These are phyloP conservation scores for Coffea eugenioides DNA, from an alignment of 257 asterid species.

Conservation along the genomic window DNA sequence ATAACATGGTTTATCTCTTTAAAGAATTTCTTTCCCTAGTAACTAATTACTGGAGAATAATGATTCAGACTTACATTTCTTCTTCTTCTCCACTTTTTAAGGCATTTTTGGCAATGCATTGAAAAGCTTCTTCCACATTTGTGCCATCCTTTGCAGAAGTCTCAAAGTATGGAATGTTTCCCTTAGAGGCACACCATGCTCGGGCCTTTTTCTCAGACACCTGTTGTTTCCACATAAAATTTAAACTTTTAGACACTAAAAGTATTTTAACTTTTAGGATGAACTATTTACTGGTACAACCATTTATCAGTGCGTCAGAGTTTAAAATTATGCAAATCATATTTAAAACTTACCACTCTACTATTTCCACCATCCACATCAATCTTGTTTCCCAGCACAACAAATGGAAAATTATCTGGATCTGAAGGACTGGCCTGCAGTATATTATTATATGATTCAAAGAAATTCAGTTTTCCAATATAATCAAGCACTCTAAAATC, in stretches of 20 bases:
- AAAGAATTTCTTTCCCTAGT: not conserved
- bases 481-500: conserved; percentile 9
- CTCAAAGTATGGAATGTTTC: conserved; percentile 96
- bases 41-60: not conserved
- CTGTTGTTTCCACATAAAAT: conserved; percentile 30
- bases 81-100: conserved; percentile 89
- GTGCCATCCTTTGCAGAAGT: conserved; percentile 97
- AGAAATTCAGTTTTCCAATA: not conserved
- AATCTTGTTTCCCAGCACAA: conserved; percentile 94
- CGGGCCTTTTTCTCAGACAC: conserved; percentile 98
- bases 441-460: conserved; percentile 8
- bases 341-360: conserved; percentile 62
- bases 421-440: conserved; percentile 98
- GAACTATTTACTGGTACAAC: not conserved
- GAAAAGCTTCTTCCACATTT: conserved; percentile 97
- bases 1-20: not conserved
- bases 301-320: not conserved
- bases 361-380: conserved; percentile 97
- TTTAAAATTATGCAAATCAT: conserved; percentile 6
- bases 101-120: conserved; percentile 91
- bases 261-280: not conserved
- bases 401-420: conserved; percentile 96
- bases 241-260: not conserved
- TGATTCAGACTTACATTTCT: conserved; percentile 68
- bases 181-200: conserved; percentile 98